Percentiles rank a stretch among this genome's conserved stretches.
Conservation (phyloP, 495 filamentous ascomycete genomes). For the Chaetomium cochliodes region DNA sequence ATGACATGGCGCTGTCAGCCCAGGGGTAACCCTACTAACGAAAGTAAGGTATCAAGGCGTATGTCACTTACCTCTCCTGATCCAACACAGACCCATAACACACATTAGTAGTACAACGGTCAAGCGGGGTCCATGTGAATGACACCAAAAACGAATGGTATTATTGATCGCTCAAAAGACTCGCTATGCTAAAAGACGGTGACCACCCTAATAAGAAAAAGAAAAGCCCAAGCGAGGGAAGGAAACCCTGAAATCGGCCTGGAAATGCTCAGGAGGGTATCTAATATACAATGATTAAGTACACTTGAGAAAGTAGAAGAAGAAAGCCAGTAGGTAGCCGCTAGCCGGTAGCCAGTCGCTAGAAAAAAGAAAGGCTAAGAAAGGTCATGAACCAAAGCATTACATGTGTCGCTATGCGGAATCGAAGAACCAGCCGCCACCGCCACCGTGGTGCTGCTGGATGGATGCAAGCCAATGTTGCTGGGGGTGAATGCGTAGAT, state of each 20-base stretch:
- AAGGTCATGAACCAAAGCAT: background rate
- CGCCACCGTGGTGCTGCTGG: background rate
- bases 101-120: no score
- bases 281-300: conserved; percentile 23
- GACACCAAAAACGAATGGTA: background rate
- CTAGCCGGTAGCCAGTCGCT: no score
- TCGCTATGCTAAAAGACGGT: conserved; percentile 7
- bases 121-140: background rate
- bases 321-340: background rate
- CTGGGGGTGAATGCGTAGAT: background rate
- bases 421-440: conserved; percentile 3
- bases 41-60: no score
- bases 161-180: background rate
- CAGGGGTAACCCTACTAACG: no score
- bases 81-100: no score
- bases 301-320: background rate
- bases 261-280: conserved; percentile 24
- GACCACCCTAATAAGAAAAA: background rate
- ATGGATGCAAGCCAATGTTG: conserved; percentile 7
- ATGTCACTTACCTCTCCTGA: no score
- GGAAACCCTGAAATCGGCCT: conserved; percentile 32
- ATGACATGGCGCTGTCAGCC: no score
- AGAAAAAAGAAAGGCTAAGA: background rate
- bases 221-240: background rate
- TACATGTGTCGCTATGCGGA: conserved; percentile 9